Evolutionary conservation across 805 yeast genomes (phyloP), one percentile per base, ranked within the genome.

Genomic region (Lachancea thermotolerans): DNA sequence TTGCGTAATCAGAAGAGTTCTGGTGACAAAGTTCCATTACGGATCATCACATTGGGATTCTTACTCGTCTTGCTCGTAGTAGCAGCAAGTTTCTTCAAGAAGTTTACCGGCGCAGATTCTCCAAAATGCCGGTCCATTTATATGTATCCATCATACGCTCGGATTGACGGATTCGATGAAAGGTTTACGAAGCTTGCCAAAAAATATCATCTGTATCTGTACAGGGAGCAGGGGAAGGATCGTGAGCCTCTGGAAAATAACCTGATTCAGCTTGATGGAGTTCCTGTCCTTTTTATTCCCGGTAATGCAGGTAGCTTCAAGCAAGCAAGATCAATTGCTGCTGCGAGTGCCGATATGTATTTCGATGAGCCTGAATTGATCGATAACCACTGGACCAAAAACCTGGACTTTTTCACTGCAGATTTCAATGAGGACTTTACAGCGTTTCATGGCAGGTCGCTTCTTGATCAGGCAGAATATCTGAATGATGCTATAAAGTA

Each of bases 391-490:
- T 44, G 54, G 29, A 64, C 68, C 1, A 61, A 68, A 42, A 79
- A 77, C 51, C 68, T 87, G 43, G 99, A 93, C 62, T 85, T 90
- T 62, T 91, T 89, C 61, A 73, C 95, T 1, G 95, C 95, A 1
- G 96, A 91, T 62, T 93, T 91, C 68, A 89, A 90, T 58, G 98
- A 90, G 65, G 98, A 93, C 58, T 82, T 88, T 55, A 89, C 97
- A 1, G 98, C 98, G 0, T 86, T 91, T 63, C 97, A 91, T 63
- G 99, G 99, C 0, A 73, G 91, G 53, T 90, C 98, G 2, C 71
- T 93, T 73, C 66, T 88, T 30, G 97, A 91, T 59, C 98, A 91
- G 67, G 95, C 97, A 0, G 95, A 86, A 62, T 91, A 85, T 60
- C 65, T 87, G 49, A 91, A 93, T 57, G 96, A 90, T 54, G 97